Evolutionary conservation across 495 filamentous ascomycete species (phyloP), one percentile per base, ranked within the genome.

Genomic region (Penicillium argentinense): DNA sequence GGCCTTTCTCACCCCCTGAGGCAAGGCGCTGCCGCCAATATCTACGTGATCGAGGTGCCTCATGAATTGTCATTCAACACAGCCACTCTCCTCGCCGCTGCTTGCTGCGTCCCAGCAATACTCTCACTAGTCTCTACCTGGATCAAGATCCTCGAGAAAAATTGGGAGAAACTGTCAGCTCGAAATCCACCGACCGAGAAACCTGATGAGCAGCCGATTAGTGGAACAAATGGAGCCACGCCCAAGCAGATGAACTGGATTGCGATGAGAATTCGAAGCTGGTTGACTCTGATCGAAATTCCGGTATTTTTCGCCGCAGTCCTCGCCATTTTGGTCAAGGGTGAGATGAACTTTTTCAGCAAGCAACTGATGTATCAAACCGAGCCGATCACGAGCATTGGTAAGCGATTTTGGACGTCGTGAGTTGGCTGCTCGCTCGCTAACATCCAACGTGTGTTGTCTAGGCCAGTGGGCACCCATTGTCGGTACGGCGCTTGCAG

Each of bases 261-360:
- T 32, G 73, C 78, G 40, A 52, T 49, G 0, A 49, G 54, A 29
- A 66, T 82, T 11, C 59, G 71, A 25, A 37, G 51, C 11, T 72
- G 76, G 46, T 47, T 81, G 26, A 66, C 66, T 29, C 67, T 71
- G 19, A 57, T 80, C 12, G 77, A 80, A 42, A 59, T 80, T 28
- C 79, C 79, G 0, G 42, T 84, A 0, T 81, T 81, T 22, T 66
- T 59, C 24, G 77, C 64, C 36, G 77, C 73, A 12, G 74, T 83
- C 4, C 38, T 82, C 6, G 75, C 73, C 3, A 75, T 85, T 38
- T 57, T 85, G 39, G 55, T 78, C 16, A 59, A 74, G 6, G 80
- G 81, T 9, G 81, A 83, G 49, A 63, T 62, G 47, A 85, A 85
- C 47, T 81, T 85, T 50, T 81, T 62, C 49, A 83, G 77, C 41